These are phyloP conservation scores for Amylocystis lapponica DNA, from an alignment of 768 basidiomycete genomes.

Conservation along the genomic window DNA sequence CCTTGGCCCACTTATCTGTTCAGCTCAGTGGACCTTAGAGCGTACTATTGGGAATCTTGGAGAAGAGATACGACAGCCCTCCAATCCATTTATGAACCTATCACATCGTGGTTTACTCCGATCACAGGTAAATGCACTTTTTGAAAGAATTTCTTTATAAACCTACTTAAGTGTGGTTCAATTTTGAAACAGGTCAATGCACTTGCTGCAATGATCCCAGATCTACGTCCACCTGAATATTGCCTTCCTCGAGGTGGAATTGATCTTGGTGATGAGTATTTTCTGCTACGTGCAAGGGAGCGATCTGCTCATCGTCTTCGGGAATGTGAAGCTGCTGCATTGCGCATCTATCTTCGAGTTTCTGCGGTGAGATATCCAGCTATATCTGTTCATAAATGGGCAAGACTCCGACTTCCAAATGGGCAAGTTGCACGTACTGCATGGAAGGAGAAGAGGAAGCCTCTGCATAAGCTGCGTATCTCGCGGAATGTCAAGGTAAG, in stretches of 20 bases:
- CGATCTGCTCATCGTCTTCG: not conserved
- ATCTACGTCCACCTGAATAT: not conserved
- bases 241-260: constrained; percentile 5
- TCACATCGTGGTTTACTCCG: constrained; percentile 13
- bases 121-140: constrained; percentile 21
- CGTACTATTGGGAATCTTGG: constrained; percentile 20
- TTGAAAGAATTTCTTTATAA: no score
- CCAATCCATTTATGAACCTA: constrained; percentile 21
- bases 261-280: constrained; percentile 20
- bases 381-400: constrained; percentile 6
- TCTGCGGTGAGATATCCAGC: not conserved
- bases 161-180: no score
- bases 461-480: not conserved
- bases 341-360: not conserved
- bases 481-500: constrained; percentile 13
- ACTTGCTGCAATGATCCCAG: constrained; percentile 6
- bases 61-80: constrained; percentile 21
- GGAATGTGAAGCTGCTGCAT: not conserved
- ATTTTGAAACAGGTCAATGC: constrained; percentile 18
- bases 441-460: constrained; percentile 12
- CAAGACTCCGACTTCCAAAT: constrained; percentile 12
- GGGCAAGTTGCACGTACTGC: constrained; percentile 12
- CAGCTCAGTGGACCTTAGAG: constrained; percentile 21
- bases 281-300: constrained; percentile 14
- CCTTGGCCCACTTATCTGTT: constrained; percentile 10